These are phyloP conservation scores for Puccinia coronata DNA, from an alignment of 1,284 basidiomycete species.

Conservation along the genomic window DNA sequence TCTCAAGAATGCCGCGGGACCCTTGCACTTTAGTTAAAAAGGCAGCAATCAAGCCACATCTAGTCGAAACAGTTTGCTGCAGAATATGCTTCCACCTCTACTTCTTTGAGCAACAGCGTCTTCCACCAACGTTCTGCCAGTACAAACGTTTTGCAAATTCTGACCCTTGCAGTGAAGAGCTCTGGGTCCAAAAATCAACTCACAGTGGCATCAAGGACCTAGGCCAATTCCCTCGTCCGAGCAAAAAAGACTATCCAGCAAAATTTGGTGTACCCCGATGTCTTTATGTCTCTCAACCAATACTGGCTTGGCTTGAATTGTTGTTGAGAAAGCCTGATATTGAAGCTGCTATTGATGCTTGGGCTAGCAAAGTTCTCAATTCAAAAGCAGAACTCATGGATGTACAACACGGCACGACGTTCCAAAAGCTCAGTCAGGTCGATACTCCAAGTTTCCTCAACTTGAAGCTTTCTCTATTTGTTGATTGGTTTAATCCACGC, in stretches of 20 bases:
- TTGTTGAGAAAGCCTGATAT: constrained; percentile 4
- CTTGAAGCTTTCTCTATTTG: constrained; percentile 4
- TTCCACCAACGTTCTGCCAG: background rate
- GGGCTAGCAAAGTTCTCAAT: no score
- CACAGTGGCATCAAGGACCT: constrained; percentile 1
- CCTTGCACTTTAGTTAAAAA: constrained; percentile 10
- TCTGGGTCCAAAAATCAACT: background rate
- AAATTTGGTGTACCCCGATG: background rate
- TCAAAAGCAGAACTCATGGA: background rate
- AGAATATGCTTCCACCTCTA: constrained; percentile 19
- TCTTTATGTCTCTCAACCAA: background rate
- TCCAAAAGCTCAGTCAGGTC: background rate
- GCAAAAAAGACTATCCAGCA: background rate
- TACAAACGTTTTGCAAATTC: constrained; percentile 8
- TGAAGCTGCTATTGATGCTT: background rate
- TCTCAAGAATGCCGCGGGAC: background rate
- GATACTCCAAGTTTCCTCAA: background rate
- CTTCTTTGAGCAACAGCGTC: background rate
- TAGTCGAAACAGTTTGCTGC: constrained; percentile 15
- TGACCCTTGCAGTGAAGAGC: background rate
- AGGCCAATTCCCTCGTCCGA: background rate
- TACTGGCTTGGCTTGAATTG: constrained; percentile 8
- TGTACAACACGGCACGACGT: background rate
- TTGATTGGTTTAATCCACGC: constrained; percentile 37
- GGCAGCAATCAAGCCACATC: background rate